Evolutionary conservation across 805 yeast genomes (phyloP).

Genomic region (Scheffersomyces ergatensis): DNA sequence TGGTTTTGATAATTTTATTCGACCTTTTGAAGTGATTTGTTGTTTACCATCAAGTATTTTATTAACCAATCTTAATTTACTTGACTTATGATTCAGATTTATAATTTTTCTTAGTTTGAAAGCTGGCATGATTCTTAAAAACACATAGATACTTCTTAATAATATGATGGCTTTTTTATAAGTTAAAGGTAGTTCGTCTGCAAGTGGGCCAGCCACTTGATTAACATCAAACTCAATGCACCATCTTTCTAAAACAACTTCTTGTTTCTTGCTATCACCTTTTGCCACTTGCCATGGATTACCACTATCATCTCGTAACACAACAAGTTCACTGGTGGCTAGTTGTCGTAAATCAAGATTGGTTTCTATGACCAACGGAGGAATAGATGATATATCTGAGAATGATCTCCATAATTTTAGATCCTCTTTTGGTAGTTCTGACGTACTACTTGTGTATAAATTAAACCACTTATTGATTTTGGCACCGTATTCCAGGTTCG

Average conservation of each 20-base stretch:
- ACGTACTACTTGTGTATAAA: slow-evolving; percentile 40
- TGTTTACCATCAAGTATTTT: slow-evolving; percentile 73
- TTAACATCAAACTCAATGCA: slow-evolving; percentile 70
- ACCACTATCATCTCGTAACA: slow-evolving; percentile 54
- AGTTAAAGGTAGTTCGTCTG: slow-evolving; percentile 60
- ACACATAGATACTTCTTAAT: slow-evolving; percentile 71
- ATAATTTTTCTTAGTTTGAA: slow-evolving; percentile 50
- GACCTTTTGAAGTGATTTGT: slow-evolving; percentile 76
- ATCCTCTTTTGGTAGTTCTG: slow-evolving; percentile 48
- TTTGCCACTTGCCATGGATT: slow-evolving; percentile 57
- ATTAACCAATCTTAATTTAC: slow-evolving; percentile 47
- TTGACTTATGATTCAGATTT: slow-evolving; percentile 11
- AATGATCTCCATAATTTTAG: slow-evolving; percentile 58
- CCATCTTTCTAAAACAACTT: slow-evolving; percentile 95
- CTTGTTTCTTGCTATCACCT: slow-evolving; percentile 61
- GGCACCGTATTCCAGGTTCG: slow-evolving; percentile 13
- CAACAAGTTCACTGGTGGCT: slow-evolving; percentile 55
- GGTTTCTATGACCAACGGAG: slow-evolving; percentile 87
- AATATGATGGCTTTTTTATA: slow-evolving; percentile 73
- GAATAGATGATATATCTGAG: slow-evolving; percentile 44
- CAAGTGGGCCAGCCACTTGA: slow-evolving; percentile 28
- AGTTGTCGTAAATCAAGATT: slow-evolving; percentile 65
- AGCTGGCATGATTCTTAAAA: slow-evolving; percentile 68
- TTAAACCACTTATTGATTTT: slow-evolving; percentile 64
- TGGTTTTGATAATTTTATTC: slow-evolving; percentile 78